Percentiles rank a stretch among this genome's conserved stretches.
phyloP scores from a whole-genome alignment of 2,329 filamentous ascomycete genomes.

The Aureobasidium pullulans region DNA sequence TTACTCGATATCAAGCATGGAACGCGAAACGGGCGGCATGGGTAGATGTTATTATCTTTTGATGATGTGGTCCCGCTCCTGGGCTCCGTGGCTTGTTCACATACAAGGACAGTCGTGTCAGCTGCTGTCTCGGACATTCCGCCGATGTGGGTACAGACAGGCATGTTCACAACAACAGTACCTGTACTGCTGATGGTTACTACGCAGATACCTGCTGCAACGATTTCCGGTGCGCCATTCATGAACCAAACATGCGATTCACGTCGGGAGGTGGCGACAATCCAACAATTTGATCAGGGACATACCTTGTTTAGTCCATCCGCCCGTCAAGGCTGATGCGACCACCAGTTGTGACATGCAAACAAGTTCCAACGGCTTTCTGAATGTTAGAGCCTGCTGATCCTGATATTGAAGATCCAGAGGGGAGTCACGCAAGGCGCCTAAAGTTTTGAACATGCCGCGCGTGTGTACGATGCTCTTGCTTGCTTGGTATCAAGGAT shows the following conservation, averaged over 20 bases:
- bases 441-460: slow-evolving; percentile 1
- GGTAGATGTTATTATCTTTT: neutral
- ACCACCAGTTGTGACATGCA: slow-evolving; percentile 1
- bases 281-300: neutral
- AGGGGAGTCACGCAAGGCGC: slow-evolving; percentile 5
- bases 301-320: slow-evolving; percentile 4
- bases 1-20: slow-evolving; percentile 1
- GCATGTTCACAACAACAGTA: neutral
- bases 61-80: slow-evolving; percentile 5
- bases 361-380: slow-evolving; percentile 8
- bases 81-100: neutral
- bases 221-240: slow-evolving; percentile 1
- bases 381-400: slow-evolving; percentile 3
- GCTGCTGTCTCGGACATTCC: slow-evolving; percentile 9
- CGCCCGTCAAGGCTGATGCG: slow-evolving; percentile 1
- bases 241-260: neutral
- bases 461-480: slow-evolving; percentile 6
- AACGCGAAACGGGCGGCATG: neutral
- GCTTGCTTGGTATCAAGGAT: neutral
- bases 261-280: neutral
- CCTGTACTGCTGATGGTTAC: slow-evolving; percentile 12
- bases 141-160: slow-evolving; percentile 5
- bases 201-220: slow-evolving; percentile 1
- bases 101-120: slow-evolving; percentile 12
- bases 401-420: slow-evolving; percentile 6